Percentiles rank a stretch among this genome's conserved stretches.
Evolutionary conservation across 495 filamentous ascomycete genomes (phyloP).

Genomic region (Lasiosphaeria miniovina): DNA sequence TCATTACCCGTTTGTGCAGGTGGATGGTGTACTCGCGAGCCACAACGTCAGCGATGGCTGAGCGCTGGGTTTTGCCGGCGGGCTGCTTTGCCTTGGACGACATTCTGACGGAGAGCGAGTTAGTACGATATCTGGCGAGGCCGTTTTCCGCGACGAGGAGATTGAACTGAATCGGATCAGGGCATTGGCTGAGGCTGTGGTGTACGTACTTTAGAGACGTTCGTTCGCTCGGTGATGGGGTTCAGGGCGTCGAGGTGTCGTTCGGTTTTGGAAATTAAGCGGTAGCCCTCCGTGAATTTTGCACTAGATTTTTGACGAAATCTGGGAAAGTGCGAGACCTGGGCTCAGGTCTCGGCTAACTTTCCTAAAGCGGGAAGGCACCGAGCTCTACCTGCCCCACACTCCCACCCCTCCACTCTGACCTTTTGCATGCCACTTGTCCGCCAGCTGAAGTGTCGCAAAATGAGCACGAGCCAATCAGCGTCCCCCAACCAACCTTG

Average conservation of each 20-base stretch:
- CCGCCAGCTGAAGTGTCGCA: slow-evolving; percentile 3
- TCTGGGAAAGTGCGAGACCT: slow-evolving; percentile 33
- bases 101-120: slow-evolving; percentile 50
- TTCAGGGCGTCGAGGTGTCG: slow-evolving; percentile 34
- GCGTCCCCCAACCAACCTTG: background rate
- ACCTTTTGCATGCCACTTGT: slow-evolving; percentile 2
- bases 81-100: slow-evolving; percentile 66
- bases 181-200: background rate
- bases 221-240: slow-evolving; percentile 30
- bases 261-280: slow-evolving; percentile 27
- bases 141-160: background rate
- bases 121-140: slow-evolving; percentile 9
- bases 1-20: slow-evolving; percentile 97
- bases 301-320: slow-evolving; percentile 31
- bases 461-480: background rate
- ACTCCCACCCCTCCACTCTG: background rate
- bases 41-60: slow-evolving; percentile 96
- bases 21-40: slow-evolving; percentile 99
- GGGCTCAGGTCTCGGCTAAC: slow-evolving; percentile 30
- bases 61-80: slow-evolving; percentile 71
- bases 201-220: slow-evolving; percentile 34
- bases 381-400: slow-evolving; percentile 6
- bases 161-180: slow-evolving; percentile 6
- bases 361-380: slow-evolving; percentile 22
- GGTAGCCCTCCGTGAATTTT: slow-evolving; percentile 32